A percentile compares a stretch with the other conserved stretches of the same genome.
Evolutionary conservation across 2,329 filamentous ascomycete species (phyloP).

Genomic region (Fusarium sublunatum): DNA sequence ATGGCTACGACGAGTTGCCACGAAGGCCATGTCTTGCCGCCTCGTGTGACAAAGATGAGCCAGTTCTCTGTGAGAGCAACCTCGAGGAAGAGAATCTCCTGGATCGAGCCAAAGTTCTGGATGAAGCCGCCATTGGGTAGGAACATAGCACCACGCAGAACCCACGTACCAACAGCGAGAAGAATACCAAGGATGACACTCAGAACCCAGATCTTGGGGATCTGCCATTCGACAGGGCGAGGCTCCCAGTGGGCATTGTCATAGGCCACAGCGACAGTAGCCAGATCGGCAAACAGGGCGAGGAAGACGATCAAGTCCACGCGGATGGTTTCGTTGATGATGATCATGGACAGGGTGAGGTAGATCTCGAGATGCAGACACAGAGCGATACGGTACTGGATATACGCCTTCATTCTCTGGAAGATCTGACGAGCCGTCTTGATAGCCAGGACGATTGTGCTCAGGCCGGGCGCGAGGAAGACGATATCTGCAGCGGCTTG

Average conservation of each 20-base stretch:
- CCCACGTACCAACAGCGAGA: slow-evolving; percentile 8
- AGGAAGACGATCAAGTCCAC: slow-evolving; percentile 19
- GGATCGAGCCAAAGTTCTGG: slow-evolving; percentile 20
- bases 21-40: slow-evolving; percentile 31
- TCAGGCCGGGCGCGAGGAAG: slow-evolving; percentile 6
- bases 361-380: slow-evolving; percentile 26
- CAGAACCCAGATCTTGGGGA: slow-evolving; percentile 29
- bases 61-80: slow-evolving; percentile 33
- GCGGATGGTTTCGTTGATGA: slow-evolving; percentile 31
- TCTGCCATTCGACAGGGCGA: slow-evolving; percentile 20
- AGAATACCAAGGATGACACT: slow-evolving; percentile 18
- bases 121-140: slow-evolving; percentile 2
- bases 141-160: slow-evolving; percentile 1
- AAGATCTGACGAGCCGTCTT: slow-evolving; percentile 21
- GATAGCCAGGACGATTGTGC: slow-evolving; percentile 7
- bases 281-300: slow-evolving; percentile 11
- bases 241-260: slow-evolving; percentile 35
- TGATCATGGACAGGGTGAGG: slow-evolving; percentile 21
- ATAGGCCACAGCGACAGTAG: slow-evolving; percentile 28
- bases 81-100: slow-evolving; percentile 27
- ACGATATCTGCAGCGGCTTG: slow-evolving; percentile 31
- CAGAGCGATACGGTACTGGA: slow-evolving; percentile 29
- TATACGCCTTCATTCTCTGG: slow-evolving; percentile 34
- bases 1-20: slow-evolving; percentile 32
- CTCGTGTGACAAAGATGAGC: slow-evolving; percentile 31